Base-by-base conservation (phyloP, 2,329 filamentous ascomycete genomes). In the Passalora sequoiae region DNA sequence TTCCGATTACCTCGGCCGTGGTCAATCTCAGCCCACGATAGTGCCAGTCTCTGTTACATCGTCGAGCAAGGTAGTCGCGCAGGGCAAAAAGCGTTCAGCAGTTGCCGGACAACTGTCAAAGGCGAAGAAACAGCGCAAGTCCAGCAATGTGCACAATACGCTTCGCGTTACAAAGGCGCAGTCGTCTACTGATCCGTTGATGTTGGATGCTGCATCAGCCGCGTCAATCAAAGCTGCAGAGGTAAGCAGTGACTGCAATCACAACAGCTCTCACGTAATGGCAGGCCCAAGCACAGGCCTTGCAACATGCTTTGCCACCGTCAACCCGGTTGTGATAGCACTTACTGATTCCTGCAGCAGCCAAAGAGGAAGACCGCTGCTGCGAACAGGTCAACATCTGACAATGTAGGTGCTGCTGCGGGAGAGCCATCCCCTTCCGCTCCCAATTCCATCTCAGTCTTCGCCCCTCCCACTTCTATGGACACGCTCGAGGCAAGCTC, bases 401-500 rank as follows among this genome's bases (percentile, higher is more conserved):
- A n/a, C n/a, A n/a, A n/a, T n/a, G n/a, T n/a, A n/a, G n/a, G n/a
- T n/a, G n/a, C n/a, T n/a, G n/a, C n/a, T n/a, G n/a, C n/a, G n/a
- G n/a, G n/a, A n/a, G n/a, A n/a, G n/a, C n/a, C n/a, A n/a, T n/a
- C n/a, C n/a, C n/a, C n/a, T n/a, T n/a, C n/a, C n/a, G n/a, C n/a
- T n/a, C n/a, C n/a, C n/a, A n/a, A n/a, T n/a, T 21, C 45, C 13
- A 31, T 53, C 8, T 40, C 50, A 9, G 32, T 55, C 6, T 49
- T 44, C 21, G 40, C 43, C 17, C 47, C 43, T 12, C 32, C 39
- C 13, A 55, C 52, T 17, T 49, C 52, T n/a, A 51, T 53, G 52
- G 43, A 55, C 33, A 41, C 44, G 8, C 40, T 51, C 27, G 50
- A 44, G 51, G 47, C 52, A 51, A 53, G 46, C 49, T 44, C 47